Evolutionary conservation across 768 basidiomycete species (phyloP), one percentile per base, ranked within the genome.

Genomic region (Trametes villosa): DNA sequence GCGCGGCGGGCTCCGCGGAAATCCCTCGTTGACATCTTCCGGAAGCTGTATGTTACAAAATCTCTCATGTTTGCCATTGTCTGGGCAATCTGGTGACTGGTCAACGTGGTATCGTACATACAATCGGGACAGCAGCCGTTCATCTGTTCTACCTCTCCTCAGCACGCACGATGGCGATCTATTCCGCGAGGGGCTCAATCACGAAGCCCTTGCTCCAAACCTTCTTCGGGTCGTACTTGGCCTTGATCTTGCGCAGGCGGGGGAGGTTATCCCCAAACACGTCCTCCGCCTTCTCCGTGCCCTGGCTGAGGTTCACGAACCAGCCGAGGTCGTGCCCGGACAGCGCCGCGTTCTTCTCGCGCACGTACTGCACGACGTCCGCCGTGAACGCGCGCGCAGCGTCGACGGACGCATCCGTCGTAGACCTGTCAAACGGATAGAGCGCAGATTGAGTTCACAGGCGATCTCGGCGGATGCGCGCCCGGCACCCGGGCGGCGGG

Each of bases 191-290:
- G 7, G 72, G 71, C 48, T 72, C 67, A 33, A 74, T 72, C 8
- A 62, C 60, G 18, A 59, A 66, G 3, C 68, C 69, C 58, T 67
- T 71, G 40, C 56, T 67, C 65, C 67, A 76, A 8, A 75, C 63
- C 34, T 69, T 70, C 38, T 63, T 66, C 18, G 74, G 74, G 52
- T 76, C 74, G 56, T 73, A 76, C 56, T 70, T 70, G 0, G 66
- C 64, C 63, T 75, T 75, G 33, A 72, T 26, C 53, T 62, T 66
- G 24, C 66, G 60, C 48, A 73, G 55, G 22, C 67, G 62, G 22
- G 65, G 62, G 29, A 72, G 63, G 53, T 72, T 68, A 8, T 41
- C 58, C 17, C 71, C 73, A 53, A 66, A 74, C 1, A 74, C 70
- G n/a, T 69, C 68, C 45, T 68, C 69, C 4, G 66, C 54, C 34